These are phyloP conservation scores for Mycogone perniciosa DNA, from an alignment of 2,329 filamentous ascomycete genomes.

Conservation along the genomic window DNA sequence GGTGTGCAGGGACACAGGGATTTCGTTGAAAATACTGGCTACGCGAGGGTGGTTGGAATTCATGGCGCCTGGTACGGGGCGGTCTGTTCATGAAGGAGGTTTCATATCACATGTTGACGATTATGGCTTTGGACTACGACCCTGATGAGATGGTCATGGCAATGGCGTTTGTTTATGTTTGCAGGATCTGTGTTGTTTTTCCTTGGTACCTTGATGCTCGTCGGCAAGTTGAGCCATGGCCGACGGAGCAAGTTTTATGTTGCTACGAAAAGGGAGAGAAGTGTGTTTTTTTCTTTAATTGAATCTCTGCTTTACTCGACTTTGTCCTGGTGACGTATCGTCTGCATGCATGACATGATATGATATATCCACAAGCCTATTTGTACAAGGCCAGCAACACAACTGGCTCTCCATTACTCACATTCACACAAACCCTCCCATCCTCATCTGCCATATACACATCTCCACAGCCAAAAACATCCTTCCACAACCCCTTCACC, in stretches of 20 bases:
- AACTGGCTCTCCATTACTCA: slow-evolving; percentile 37
- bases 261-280: not conserved
- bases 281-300: not conserved
- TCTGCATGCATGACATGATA: not conserved
- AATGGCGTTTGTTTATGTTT: not conserved
- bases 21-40: no score
- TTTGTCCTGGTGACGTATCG: not conserved
- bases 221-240: no score
- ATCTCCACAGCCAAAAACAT: slow-evolving; percentile 30
- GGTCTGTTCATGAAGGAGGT: no score
- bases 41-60: no score
- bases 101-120: not conserved
- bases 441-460: slow-evolving; percentile 32
- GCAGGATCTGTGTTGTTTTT: not conserved
- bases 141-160: not conserved
- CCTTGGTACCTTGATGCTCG: not conserved
- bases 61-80: no score
- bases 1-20: no score
- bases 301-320: not conserved
- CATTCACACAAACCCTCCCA: slow-evolving; percentile 35
- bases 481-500: slow-evolving; percentile 33
- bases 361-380: not conserved
- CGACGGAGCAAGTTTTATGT: not conserved
- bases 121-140: not conserved
- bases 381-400: slow-evolving; percentile 24